These are phyloP conservation scores for Lipomyces starkeyi DNA, from an alignment of 805 yeast species.

Conservation along the genomic window DNA sequence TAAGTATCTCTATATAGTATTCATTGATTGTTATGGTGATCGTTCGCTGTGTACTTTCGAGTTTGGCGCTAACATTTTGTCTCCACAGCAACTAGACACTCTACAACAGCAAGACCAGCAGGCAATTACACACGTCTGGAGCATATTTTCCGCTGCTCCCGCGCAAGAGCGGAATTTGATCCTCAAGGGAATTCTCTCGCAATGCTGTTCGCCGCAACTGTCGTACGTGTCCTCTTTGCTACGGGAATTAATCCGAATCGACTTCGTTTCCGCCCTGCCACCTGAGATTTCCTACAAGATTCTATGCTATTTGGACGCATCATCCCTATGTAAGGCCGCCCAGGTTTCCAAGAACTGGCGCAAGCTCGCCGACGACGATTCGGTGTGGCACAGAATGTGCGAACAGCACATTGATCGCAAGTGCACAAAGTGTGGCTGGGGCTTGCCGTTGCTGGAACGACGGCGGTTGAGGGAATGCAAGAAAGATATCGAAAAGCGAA, in stretches of 20 bases:
- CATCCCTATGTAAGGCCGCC: slow-evolving; percentile 91
- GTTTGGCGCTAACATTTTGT: slow-evolving; percentile 36
- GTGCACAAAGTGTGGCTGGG: slow-evolving; percentile 99
- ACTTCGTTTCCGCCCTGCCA: slow-evolving; percentile 85
- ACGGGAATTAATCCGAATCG: slow-evolving; percentile 79
- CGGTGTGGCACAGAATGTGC: slow-evolving; percentile 98
- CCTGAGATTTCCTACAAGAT: slow-evolving; percentile 84
- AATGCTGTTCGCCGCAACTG: slow-evolving; percentile 94
- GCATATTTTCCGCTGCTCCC: slow-evolving; percentile 77
- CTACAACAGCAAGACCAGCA: slow-evolving; percentile 70
- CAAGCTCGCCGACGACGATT: slow-evolving; percentile 88
- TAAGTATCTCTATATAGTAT: slow-evolving; percentile 3
- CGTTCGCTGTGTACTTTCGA: slow-evolving; percentile 43
- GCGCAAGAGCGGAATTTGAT: slow-evolving; percentile 72
- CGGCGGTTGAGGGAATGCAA: slow-evolving; percentile 49
- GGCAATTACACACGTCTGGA: slow-evolving; percentile 83
- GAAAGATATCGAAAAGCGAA: slow-evolving; percentile 33
- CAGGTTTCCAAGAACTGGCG: slow-evolving; percentile 91
- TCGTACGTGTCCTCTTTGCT: slow-evolving; percentile 85
- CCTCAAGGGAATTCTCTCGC: slow-evolving; percentile 80
- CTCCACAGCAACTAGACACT: slow-evolving; percentile 50
- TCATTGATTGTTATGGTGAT: slow-evolving; percentile 50
- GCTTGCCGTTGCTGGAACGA: slow-evolving; percentile 91
- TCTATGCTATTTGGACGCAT: slow-evolving; percentile 87
- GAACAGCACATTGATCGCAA: slow-evolving; percentile 97